Evolutionary conservation across 257 asterid species (phyloP), one percentile per base, ranked within the genome.

Genomic region (Nemophila menziesii): DNA sequence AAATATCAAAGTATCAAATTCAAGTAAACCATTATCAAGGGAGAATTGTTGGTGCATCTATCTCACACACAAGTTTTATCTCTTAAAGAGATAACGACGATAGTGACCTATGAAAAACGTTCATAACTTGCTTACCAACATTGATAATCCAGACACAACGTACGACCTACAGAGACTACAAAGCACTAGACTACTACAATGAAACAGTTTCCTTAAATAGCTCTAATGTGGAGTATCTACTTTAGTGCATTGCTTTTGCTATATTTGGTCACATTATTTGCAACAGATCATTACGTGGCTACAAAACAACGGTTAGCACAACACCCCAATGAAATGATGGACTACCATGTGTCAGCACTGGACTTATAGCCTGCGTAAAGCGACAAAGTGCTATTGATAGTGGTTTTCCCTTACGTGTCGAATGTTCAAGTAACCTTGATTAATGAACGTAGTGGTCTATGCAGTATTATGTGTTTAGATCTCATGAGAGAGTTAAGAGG

Each of bases 401-500:
- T 20, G 48, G 33, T 22, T 20, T 48, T 27, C 18, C n/a, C 7
- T 21, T 11, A 15, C 64, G 69, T 61, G 77, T 53, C 65, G 26
- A 41, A 19, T 39, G 16, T 9, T 21, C 16, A 33, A 5, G 39
- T 10, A 17, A 48, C 48, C 55, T 61, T 5, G 49, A 37, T 26
- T 11, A 48, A 10, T 0, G 4, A 19, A 11, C 8, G 13, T 19
- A 3, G 14, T 33, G 0, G 14, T 20, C 19, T 20, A 57, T 57
- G 7, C 8, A 13, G 2, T 5, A 7, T 7, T 29, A 29, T 29
- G 63, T 62, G 66, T 62, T 46, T 13, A n/a, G 8, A 4, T 43
- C 3, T 53, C 49, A 23, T 2, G 17, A 37, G 52, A 33, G 18
- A 22, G 61, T 60, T 66, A n/a, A n/a, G 36, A 24, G 43, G 33